Evolutionary conservation across 768 basidiomycete genomes (phyloP), one percentile per base, ranked within the genome.

Genomic region (Panus rudis): DNA sequence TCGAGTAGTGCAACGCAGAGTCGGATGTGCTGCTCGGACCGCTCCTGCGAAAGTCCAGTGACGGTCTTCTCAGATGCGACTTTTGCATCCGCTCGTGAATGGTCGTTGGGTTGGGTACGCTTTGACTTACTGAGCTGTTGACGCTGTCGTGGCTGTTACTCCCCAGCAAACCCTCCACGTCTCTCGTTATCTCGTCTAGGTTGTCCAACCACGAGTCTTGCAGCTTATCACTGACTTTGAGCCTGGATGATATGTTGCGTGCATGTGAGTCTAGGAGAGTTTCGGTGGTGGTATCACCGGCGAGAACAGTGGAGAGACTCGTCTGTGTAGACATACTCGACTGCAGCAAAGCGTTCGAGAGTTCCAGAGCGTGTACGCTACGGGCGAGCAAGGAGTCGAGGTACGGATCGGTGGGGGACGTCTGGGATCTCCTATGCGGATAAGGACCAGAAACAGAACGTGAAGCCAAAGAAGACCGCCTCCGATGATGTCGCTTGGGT

Each of bases 291-390:
- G 61, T 30, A 43, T 75, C 77, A 13, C 70, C 54, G 19, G 72
- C 67, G 23, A 82, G 60, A 30, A 81, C 63, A 3, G 69, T 63
- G 25, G 69, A 69, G 27, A 73, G 64, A 25, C 66, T 76, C 11
- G 79, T 70, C 49, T 84, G 81, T 1, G 87, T 81, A 30, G 80
- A 75, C 52, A 89, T 81, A 17, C 84, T 83, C 11, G 78, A 79
- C 56, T 86, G 81, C 35, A 92, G 67, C 10, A 91, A 67, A 3
- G 79, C 73, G 45, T 91, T 91, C 4, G 88, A 91, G 71, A 89
- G 80, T 58, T 91, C 89, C 7, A 92, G 69, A 1, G 88, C 88
- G 62, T 88, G 79, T 12, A 91, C 84, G 50, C 85, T 88, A 49
- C 88, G 78, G 45, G 79, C 84, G 2, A 91, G 71, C 13, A 91